Conservation (phyloP, 1,139 yeast species). For the Debaryomycetaceae sp. region DNA sequence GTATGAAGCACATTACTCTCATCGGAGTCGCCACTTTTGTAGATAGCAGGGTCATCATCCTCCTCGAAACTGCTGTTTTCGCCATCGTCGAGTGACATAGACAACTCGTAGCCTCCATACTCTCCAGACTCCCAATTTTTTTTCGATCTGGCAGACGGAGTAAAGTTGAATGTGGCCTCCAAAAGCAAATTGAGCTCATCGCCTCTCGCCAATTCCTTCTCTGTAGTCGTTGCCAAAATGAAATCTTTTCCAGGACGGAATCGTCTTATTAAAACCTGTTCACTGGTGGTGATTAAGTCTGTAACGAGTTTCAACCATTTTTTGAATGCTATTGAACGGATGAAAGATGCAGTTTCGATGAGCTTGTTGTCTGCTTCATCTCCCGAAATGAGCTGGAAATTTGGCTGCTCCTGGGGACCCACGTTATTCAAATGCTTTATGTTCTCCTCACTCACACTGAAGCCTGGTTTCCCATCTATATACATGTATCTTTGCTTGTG, state of each 20-base stretch:
- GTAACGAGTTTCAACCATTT: slow-evolving; percentile 71
- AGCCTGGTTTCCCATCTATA: slow-evolving; percentile 58
- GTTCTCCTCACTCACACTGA: slow-evolving; percentile 22
- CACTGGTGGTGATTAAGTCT: slow-evolving; percentile 59
- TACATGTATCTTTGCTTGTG: slow-evolving; percentile 88
- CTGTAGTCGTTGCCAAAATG: slow-evolving; percentile 80
- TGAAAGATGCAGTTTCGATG: slow-evolving; percentile 53
- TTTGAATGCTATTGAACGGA: slow-evolving; percentile 59
- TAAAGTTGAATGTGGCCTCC: slow-evolving; percentile 71
- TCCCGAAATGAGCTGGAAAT: slow-evolving; percentile 35
- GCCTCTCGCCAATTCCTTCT: slow-evolving; percentile 37
- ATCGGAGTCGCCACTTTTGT: slow-evolving; percentile 50
- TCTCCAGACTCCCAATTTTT: slow-evolving; percentile 85
- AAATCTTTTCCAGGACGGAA: slow-evolving; percentile 96
- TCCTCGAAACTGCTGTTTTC: slow-evolving; percentile 43
- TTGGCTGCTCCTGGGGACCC: slow-evolving; percentile 52
- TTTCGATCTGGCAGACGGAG: slow-evolving; percentile 56
- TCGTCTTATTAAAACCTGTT: slow-evolving; percentile 71
- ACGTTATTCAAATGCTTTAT: slow-evolving; percentile 27
- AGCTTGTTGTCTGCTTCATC: slow-evolving; percentile 29
- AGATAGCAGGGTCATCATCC: slow-evolving; percentile 57
- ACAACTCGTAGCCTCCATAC: slow-evolving; percentile 89
- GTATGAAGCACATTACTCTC: slow-evolving; percentile 83
- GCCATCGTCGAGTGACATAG: slow-evolving; percentile 61
- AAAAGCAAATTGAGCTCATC: slow-evolving; percentile 50